Base-by-base conservation (phyloP, 164 flowering plant species). In the Liriodendron chinense region DNA sequence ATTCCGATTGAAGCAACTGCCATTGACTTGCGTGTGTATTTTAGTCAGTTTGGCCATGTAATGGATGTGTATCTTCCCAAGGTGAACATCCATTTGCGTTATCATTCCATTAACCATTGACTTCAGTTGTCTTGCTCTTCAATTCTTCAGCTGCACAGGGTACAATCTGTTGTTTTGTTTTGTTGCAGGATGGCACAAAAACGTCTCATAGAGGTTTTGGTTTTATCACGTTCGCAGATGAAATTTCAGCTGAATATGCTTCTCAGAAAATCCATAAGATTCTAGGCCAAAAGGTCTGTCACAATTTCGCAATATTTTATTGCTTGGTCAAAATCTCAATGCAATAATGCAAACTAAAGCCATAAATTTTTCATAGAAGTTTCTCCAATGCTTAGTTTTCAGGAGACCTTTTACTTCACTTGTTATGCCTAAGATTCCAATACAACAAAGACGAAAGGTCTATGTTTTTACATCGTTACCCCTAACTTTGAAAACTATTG, bases 21-120 rank as follows among this genome's bases (percentile, higher is more conserved):
- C 53, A 50, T 56, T 59, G 81, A 79, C 50, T 22, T 78, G 23
- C 71, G 81, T 64, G 12, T 75, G 72, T 75, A 79, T 72, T 75
- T 79, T 68, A 75, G 81, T 71, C 78, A 79, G 72, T 79, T 71
- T 79, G 78, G 81, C 9, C 72, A 75, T 56, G 69, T 79, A 57
- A 66, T 79, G 69, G 78, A 75, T 59, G 81, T 79, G 43, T 75
- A 79, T 75, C 78, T 79, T 65, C 81, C 81, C 69, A 79, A 79
- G 80, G 80, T 77, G 48, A 77, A 59, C 2, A 7, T 66, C 59
- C 34, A 13, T 47, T 16, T 66, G 9, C 25, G 23, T 14, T 16
- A 23, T 28, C 25, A n/a, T 47, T 43, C 49, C 53, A 22, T 63
- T 22, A 22, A 72, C 34, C 21, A 47, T 20, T 34, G 13, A 43